Conservation (phyloP, 495 filamentous ascomycete genomes). For the Neurospora terricola region DNA sequence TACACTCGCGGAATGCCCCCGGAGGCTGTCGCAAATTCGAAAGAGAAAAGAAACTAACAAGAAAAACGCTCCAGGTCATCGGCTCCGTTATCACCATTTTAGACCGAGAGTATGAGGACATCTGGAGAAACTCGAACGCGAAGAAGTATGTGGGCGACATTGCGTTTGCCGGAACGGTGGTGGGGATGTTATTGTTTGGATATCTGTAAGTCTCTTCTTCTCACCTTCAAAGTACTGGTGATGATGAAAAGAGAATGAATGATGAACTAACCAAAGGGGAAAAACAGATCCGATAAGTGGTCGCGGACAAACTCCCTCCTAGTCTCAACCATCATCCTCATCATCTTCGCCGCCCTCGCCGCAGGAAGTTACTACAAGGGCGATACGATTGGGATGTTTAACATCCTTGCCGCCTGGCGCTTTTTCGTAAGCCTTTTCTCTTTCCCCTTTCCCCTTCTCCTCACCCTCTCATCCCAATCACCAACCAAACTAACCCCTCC, state of each 20-base stretch:
- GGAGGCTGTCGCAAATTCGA: neutral
- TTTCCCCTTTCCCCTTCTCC: conserved; percentile 41
- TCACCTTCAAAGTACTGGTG: neutral
- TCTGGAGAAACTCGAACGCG: conserved; percentile 56
- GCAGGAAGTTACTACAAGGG: conserved; percentile 64
- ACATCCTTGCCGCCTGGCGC: conserved; percentile 74
- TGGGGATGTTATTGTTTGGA: conserved; percentile 77
- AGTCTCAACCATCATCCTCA: conserved; percentile 68
- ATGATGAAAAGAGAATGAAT: too few species aligned
- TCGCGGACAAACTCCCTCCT: conserved; percentile 75
- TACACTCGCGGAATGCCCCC: neutral
- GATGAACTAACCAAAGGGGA: neutral
- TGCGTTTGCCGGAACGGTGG: conserved; percentile 80
- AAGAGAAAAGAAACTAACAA: neutral
- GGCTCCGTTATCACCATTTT: conserved; percentile 71
- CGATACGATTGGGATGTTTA: conserved; percentile 60
- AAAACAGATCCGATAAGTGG: conserved; percentile 55
- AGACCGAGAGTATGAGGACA: conserved; percentile 45
- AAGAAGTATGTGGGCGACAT: conserved; percentile 64
- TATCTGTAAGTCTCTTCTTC: conserved; percentile 35
- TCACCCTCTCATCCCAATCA: neutral
- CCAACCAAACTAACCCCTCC: conserved; percentile 1
- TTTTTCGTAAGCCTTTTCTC: conserved; percentile 80
- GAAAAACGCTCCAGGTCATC: conserved; percentile 51
- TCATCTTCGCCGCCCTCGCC: conserved; percentile 72